phyloP scores from a whole-genome alignment of 2,329 filamentous ascomycete genomes.

The Rhynchosporium graminicola region DNA sequence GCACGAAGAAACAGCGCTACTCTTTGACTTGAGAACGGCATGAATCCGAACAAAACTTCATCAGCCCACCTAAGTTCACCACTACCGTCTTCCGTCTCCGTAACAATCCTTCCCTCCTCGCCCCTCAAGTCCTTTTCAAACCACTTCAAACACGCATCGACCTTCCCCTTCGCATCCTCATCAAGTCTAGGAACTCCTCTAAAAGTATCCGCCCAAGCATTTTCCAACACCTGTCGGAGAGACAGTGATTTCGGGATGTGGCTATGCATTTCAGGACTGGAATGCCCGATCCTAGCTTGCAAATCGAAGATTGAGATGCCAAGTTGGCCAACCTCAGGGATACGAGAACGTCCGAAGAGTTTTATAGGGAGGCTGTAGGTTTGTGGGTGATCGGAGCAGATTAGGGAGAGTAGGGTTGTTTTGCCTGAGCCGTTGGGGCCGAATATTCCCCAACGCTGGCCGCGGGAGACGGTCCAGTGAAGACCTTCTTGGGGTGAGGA shows the following conservation, averaged over 20 bases:
- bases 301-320: slow-evolving; percentile 93
- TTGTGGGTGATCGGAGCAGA: slow-evolving; percentile 95
- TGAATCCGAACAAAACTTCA: slow-evolving; percentile 66
- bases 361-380: slow-evolving; percentile 86
- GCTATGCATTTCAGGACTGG: slow-evolving; percentile 89
- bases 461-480: slow-evolving; percentile 78
- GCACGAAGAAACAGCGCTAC: slow-evolving; percentile 82
- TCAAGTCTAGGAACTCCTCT: slow-evolving; percentile 67
- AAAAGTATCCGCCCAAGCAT: slow-evolving; percentile 89
- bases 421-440: slow-evolving; percentile 95
- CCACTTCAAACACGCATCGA: slow-evolving; percentile 72
- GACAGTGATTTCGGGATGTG: slow-evolving; percentile 82
- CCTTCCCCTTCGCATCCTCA: slow-evolving; percentile 54
- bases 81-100: slow-evolving; percentile 21
- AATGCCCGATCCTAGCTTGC: slow-evolving; percentile 86
- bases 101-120: slow-evolving; percentile 23
- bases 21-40: slow-evolving; percentile 81
- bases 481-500: slow-evolving; percentile 58
- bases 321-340: slow-evolving; percentile 66
- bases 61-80: slow-evolving; percentile 60
- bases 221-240: slow-evolving; percentile 74
- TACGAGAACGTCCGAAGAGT: slow-evolving; percentile 78
- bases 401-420: slow-evolving; percentile 87
- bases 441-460: slow-evolving; percentile 89
- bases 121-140: slow-evolving; percentile 75